These are phyloP conservation scores for Musa troglodytarum DNA, from an alignment of 176 grass and related monocot genomes.

Conservation along the genomic window DNA sequence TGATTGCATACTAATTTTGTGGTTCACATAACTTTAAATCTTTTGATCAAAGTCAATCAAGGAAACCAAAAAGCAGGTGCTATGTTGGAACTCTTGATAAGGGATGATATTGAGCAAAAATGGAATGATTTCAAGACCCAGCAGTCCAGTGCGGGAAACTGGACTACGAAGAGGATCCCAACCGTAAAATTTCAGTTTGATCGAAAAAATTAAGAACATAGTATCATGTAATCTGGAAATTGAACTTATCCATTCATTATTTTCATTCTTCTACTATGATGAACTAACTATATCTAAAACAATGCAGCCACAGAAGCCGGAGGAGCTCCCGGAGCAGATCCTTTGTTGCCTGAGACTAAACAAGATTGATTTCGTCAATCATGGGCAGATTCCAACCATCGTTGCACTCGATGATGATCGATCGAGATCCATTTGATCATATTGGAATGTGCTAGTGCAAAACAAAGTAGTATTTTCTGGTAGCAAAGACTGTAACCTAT, in stretches of 20 bases:
- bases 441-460: not conserved
- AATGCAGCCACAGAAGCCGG: constrained; percentile 78
- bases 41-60: too few relatives aligned
- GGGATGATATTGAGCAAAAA: too few relatives aligned
- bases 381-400: constrained; percentile 77
- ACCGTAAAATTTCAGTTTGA: too few relatives aligned
- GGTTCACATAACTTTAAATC: too few relatives aligned
- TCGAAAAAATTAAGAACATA: too few relatives aligned
- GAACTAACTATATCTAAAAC: constrained; percentile 2
- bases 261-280: not conserved
- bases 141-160: too few relatives aligned
- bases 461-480: constrained; percentile 1
- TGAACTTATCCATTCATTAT: not conserved
- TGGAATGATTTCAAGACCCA: too few relatives aligned
- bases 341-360: constrained; percentile 78
- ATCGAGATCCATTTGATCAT: constrained; percentile 12
- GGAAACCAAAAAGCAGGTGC: too few relatives aligned
- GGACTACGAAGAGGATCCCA: too few relatives aligned
- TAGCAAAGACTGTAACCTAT: too few relatives aligned
- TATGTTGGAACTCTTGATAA: too few relatives aligned
- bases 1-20: too few relatives aligned
- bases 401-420: constrained; percentile 50
- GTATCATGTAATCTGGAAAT: not conserved
- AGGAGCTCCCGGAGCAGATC: constrained; percentile 91
- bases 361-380: constrained; percentile 79